phyloP scores from a whole-genome alignment of 164 flowering plant genomes.

The Warburgia ugandensis region DNA sequence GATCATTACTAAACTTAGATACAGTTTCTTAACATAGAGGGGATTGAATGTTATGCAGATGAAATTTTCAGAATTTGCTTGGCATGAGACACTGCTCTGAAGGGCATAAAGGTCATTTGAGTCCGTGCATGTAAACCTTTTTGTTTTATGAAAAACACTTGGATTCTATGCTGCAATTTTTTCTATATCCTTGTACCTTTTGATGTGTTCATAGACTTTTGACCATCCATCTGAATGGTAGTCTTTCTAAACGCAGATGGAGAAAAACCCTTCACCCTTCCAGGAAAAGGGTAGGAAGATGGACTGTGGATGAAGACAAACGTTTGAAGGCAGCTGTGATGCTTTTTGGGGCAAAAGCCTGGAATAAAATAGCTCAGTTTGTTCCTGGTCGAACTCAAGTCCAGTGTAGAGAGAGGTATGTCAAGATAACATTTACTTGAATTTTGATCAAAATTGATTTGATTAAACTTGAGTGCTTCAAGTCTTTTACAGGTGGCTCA shows the following conservation, averaged over 20 bases:
- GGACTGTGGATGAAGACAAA: slow-evolving; percentile 76
- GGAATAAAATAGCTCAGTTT: slow-evolving; percentile 69
- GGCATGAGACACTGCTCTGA: too few relatives aligned
- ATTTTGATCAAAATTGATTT: slow-evolving; percentile 4
- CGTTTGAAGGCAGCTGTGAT: slow-evolving; percentile 68
- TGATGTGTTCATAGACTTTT: background rate
- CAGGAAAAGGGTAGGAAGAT: slow-evolving; percentile 57
- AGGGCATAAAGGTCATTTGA: too few relatives aligned
- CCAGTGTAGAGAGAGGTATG: slow-evolving; percentile 94
- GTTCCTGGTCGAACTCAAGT: slow-evolving; percentile 82
- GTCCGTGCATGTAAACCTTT: too few relatives aligned
- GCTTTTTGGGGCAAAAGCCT: slow-evolving; percentile 70
- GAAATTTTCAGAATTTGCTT: too few relatives aligned
- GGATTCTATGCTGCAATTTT: too few relatives aligned
- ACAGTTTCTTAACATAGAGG: too few relatives aligned
- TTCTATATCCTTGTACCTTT: too few relatives aligned
- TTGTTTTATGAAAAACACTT: too few relatives aligned
- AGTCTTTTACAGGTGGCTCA: slow-evolving; percentile 63
- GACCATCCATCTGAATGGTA: background rate
- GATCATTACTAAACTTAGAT: too few relatives aligned
- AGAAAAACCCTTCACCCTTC: slow-evolving; percentile 65
- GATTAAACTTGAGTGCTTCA: slow-evolving; percentile 11
- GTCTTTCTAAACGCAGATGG: slow-evolving; percentile 52
- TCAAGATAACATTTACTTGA: background rate
- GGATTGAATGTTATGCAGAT: too few relatives aligned